phyloP scores from a whole-genome alignment of 192 early-diverging fungal species.

The Entophlyctis luteolus region DNA sequence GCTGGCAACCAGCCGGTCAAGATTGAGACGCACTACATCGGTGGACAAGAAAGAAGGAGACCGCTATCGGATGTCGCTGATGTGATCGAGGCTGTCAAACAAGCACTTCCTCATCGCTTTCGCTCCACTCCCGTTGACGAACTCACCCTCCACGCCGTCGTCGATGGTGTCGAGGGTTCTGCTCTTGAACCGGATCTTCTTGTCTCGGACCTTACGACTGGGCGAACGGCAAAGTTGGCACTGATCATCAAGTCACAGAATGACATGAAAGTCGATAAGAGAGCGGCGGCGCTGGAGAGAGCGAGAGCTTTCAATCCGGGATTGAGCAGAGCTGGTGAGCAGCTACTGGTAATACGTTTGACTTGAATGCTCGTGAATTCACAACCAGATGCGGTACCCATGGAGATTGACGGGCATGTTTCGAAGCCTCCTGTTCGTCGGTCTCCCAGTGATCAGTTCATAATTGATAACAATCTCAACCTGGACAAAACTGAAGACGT shows the following conservation, averaged over 20 bases:
- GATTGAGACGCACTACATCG: not conserved
- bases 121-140: not conserved
- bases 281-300: too few relatives aligned
- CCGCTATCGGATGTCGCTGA: not conserved
- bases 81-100: constrained; percentile 3
- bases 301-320: too few relatives aligned
- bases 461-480: not conserved
- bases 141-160: constrained; percentile 6
- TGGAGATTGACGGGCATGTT: not conserved
- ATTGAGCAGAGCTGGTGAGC: too few relatives aligned
- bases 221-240: not conserved
- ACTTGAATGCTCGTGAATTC: too few relatives aligned
- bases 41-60: not conserved
- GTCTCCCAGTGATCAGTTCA: not conserved
- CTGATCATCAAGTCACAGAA: constrained; percentile 11
- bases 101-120: not conserved
- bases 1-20: not conserved
- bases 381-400: too few relatives aligned
- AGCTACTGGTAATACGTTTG: too few relatives aligned
- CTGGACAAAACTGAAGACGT: not conserved
- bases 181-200: not conserved
- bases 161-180: constrained; percentile 2
- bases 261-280: too few relatives aligned
- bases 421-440: not conserved
- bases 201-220: not conserved